Percentiles rank a stretch among this genome's conserved stretches.
Evolutionary conservation across 371 early-diverging fungal genomes (phyloP).

Genomic region (Mortierella sp.): DNA sequence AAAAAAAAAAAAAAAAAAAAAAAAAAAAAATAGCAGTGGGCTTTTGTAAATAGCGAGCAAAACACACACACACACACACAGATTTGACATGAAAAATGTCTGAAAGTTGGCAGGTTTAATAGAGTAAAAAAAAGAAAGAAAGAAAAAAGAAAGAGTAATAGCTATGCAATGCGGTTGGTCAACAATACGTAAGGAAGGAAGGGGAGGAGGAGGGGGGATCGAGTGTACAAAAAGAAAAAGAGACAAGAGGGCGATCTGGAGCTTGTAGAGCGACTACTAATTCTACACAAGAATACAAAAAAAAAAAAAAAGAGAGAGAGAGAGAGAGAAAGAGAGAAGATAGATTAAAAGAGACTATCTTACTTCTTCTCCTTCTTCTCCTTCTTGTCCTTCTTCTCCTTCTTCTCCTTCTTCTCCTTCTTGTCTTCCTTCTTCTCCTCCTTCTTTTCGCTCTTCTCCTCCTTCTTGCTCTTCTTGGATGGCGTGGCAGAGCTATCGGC

Average conservation of each 20-base stretch:
- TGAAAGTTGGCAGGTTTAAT: neutral
- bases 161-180: constrained; percentile 27
- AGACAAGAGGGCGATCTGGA: constrained; percentile 5
- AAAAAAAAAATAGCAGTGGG: neutral
- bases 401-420: constrained; percentile 48
- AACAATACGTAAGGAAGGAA: neutral
- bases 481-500: neutral
- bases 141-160: constrained; percentile 1
- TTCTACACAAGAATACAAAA: neutral
- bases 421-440: constrained; percentile 54
- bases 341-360: neutral
- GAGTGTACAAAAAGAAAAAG: neutral
- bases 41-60: neutral
- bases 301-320: neutral
- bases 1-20: neutral
- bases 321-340: constrained; percentile 4
- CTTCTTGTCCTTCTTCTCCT: constrained; percentile 56
- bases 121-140: neutral
- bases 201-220: neutral
- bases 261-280: neutral
- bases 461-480: neutral
- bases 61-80: neutral
- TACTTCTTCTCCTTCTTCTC: constrained; percentile 55
- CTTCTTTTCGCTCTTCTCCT: neutral
- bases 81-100: no score